phyloP scores from a whole-genome alignment of 2,329 filamentous ascomycete species.

The Aspergillus calidoustus region DNA sequence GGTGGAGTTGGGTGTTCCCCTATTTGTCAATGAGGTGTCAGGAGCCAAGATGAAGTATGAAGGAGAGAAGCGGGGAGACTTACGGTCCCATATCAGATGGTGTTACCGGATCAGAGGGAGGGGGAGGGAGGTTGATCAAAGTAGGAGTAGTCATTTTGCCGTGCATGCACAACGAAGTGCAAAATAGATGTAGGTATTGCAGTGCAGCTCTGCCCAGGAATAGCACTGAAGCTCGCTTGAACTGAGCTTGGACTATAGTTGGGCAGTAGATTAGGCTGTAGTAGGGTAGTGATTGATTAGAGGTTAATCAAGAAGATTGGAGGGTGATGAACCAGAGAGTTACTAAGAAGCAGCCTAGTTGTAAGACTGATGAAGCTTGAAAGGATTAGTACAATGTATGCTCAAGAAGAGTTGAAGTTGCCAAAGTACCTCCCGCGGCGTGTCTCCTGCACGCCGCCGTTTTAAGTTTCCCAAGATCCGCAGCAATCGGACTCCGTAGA shows the following conservation, averaged over 20 bases:
- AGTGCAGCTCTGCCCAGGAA: background rate
- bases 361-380: background rate
- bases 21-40: conserved; percentile 44
- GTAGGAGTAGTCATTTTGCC: conserved; percentile 60
- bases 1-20: conserved; percentile 89
- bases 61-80: conserved; percentile 43
- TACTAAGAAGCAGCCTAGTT: background rate
- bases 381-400: background rate
- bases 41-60: conserved; percentile 12
- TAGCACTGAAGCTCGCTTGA: background rate
- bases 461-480: background rate
- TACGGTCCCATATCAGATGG: conserved; percentile 86
- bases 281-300: background rate
- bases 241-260: conserved; percentile 4
- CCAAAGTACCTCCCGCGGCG: background rate
- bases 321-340: background rate
- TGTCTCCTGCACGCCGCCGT: background rate
- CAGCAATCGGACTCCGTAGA: background rate
- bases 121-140: conserved; percentile 81
- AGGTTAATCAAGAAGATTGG: background rate
- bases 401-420: background rate
- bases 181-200: background rate
- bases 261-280: conserved; percentile 11
- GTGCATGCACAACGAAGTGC: background rate
- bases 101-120: conserved; percentile 80